Evolutionary conservation across 352 stramenopile species (phyloP), one percentile per base, ranked within the genome.

Genomic region (Phytopythium cucurbitacearum): DNA sequence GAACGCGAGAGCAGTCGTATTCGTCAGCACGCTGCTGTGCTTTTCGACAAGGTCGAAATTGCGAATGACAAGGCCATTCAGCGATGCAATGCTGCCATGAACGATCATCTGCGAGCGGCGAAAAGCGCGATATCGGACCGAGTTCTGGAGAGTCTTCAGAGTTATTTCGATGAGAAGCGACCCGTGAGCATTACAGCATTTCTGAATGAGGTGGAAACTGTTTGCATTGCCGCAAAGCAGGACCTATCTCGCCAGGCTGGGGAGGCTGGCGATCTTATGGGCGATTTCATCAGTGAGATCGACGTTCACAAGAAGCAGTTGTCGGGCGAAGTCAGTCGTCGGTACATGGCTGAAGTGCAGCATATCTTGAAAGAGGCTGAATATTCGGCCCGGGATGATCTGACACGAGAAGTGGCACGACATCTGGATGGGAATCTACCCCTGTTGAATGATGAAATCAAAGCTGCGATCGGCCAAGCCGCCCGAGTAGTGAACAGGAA

Each of bases 11-110:
- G 67, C 15, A 62, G 59, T n/a, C 74, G 81, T 7, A 57, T 92
- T 40, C 60, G 67, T 38, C 68, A 90, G 45, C 80, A 87, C 47
- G 77, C 76, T 2, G 69, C 40, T 11, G 68, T 89, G 7, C 50
- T 92, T 28, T 90, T 88, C 59, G 79, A 90, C 49, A 86, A 84
- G 43, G 57, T 92, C 8, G 75, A 89, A 32, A 76, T 92, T 7
- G 59, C 67, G 3, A 92, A 92, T 34, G 79, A 87, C 32, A 86
- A 85, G 47, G 74, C 78, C 11, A 76, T 89, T 43, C 76, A 89
- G 13, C 79, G 79, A 40, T 73, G 75, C 1, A 79, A 70, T 13
- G 62, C 66, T 21, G 59, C 62, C 8, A 57, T 89, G 51, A 76
- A 67, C 35, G 75, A 92, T 34, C 59, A 69, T 13, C 59, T 90